phyloP scores from a whole-genome alignment of 352 stramenopile species.

The Elongisporangium undulatum region DNA sequence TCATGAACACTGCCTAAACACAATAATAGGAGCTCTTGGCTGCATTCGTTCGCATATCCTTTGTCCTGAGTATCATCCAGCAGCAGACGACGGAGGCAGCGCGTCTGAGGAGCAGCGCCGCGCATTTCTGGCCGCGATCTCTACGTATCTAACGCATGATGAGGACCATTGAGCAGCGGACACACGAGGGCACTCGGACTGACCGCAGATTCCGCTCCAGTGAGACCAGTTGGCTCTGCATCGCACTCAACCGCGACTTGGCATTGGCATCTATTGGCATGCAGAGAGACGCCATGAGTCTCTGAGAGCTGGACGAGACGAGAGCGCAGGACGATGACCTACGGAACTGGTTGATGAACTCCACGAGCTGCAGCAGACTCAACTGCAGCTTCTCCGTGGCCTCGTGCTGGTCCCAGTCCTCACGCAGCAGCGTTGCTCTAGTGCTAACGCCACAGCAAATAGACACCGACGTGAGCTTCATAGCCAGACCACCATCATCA shows the following conservation, averaged over 20 bases:
- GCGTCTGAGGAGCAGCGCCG: background rate
- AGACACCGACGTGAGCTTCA: background rate
- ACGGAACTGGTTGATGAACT: constrained; percentile 66
- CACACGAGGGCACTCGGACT: background rate
- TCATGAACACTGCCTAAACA: background rate
- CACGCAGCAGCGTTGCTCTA: constrained; percentile 26
- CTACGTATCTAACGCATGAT: constrained; percentile 22
- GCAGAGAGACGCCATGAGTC: background rate
- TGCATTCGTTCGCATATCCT: background rate
- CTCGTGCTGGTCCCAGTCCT: constrained; percentile 51
- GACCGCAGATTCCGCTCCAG: constrained; percentile 44
- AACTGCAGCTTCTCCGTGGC: constrained; percentile 43
- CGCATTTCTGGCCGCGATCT: constrained; percentile 24
- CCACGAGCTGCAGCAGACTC: constrained; percentile 48
- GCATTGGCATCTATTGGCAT: constrained; percentile 32
- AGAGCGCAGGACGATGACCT: constrained; percentile 4
- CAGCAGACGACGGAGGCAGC: background rate
- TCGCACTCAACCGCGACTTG: constrained; percentile 28
- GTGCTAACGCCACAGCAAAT: constrained; percentile 4
- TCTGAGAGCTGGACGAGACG: background rate
- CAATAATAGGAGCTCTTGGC: background rate
- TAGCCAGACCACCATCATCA: background rate
- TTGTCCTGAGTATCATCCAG: background rate
- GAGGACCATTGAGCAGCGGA: background rate
- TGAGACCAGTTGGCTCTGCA: constrained; percentile 37